Base-by-base conservation (phyloP, 108 stramenopile species). In the Parmales sp. region DNA sequence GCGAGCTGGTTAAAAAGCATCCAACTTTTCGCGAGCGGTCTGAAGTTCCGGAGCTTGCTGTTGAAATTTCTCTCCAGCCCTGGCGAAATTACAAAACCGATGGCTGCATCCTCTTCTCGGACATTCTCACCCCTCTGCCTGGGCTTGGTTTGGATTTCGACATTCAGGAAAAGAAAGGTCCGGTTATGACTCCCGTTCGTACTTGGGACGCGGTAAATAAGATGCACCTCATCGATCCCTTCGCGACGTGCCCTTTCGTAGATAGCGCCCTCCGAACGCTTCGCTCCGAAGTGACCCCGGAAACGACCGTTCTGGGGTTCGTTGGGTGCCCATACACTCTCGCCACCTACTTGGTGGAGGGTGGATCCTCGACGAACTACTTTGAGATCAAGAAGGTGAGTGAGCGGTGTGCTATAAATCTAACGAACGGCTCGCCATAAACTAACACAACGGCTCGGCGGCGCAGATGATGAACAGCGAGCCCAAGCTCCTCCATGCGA, bases 301-400 rank as follows among this genome's bases (percentile, higher is more conserved):
- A 93, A 71, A 96, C 95, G 38, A 92, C 98, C 25, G 91, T 99
- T 9, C 78, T 99, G 60, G 98, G 98, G 26, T 99, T 99, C 72
- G 93, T 96, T 16, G 98, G 98, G 50, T 95, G 93, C 60, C 98
- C 98, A 1, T 99, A 94, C 83, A 99, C 98, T 3, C 80, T 99
- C 23, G 93, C 95, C 8, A 94, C 95, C 5, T 99, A 99, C 76
- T 77, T 96, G 67, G 88, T 97, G 9, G 96, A 99, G 70, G 98
- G 98, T 18, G 93, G 95, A 49, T 88, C 91, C 37, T 90, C 86
- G 69, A 96, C 91, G 77, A 82, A 93, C 69, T 92, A 91, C 70
- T 69, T 92, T 64, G 83, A 93, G 77, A 93, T 88, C 43, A 95
- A 96, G 80, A 90, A 91, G 51, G 95, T 97, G 96, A 79, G 81